Conservation (phyloP, 2,329 filamentous ascomycete genomes). For the Rhynchosporium graminicola region DNA sequence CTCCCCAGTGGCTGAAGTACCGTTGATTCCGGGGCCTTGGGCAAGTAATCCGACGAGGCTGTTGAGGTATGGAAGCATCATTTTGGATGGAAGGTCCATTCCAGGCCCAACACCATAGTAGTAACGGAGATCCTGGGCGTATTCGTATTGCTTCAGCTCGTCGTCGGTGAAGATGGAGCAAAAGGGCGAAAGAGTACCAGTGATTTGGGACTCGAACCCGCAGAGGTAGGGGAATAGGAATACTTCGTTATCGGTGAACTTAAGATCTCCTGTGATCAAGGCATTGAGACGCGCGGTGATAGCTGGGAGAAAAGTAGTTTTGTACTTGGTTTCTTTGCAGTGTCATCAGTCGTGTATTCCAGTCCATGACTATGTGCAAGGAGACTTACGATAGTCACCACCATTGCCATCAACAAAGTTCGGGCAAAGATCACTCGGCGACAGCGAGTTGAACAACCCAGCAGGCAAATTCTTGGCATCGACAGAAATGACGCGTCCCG, state of each 20-base stretch:
- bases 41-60: slow-evolving; percentile 54
- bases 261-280: slow-evolving; percentile 55
- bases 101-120: slow-evolving; percentile 65
- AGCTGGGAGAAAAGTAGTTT: slow-evolving; percentile 53
- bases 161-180: slow-evolving; percentile 62
- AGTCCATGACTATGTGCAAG: neutral
- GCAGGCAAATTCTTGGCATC: slow-evolving; percentile 53
- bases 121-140: slow-evolving; percentile 67
- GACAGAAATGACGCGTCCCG: slow-evolving; percentile 59
- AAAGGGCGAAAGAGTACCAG: slow-evolving; percentile 60
- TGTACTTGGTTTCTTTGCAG: slow-evolving; percentile 43
- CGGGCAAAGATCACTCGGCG: slow-evolving; percentile 63
- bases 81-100: slow-evolving; percentile 52
- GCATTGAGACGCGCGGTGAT: slow-evolving; percentile 56
- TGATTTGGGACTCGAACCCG: slow-evolving; percentile 70
- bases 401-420: slow-evolving; percentile 57
- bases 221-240: slow-evolving; percentile 67
- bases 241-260: slow-evolving; percentile 55
- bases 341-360: neutral
- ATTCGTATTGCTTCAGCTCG: slow-evolving; percentile 65
- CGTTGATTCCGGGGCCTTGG: slow-evolving; percentile 52
- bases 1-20: slow-evolving; percentile 48
- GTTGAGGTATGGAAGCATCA: slow-evolving; percentile 63
- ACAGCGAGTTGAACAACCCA: slow-evolving; percentile 62
- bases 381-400: slow-evolving; percentile 41